Base-by-base conservation (phyloP, 2,329 filamentous ascomycete species). In the Paracoccidioides brasiliensis region DNA sequence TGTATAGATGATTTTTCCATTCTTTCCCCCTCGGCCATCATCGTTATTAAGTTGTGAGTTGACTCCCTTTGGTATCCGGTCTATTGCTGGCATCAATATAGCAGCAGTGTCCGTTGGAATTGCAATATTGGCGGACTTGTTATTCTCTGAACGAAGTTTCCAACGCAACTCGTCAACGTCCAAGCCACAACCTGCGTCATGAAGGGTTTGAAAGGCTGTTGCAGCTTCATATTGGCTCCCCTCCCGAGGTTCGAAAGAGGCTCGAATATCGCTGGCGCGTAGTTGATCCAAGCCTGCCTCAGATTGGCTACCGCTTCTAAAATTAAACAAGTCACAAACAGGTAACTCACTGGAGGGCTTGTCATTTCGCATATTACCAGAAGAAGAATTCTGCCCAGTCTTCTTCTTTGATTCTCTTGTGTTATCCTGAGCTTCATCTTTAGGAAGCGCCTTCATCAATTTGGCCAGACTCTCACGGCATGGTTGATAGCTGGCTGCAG, bases 261-360 rank as follows among this genome's bases (percentile, higher is more conserved):
- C 64, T 49, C 69, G 65, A 22, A 72, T 67, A 58, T 72, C 70
- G 53, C 64, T 69, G 2, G 69, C 66, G 42, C 64, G 61, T 43
- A 72, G 59, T n/a, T 63, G 55, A 40, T 70, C 65, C 33, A 72
- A 56, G 53, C 68, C 65, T 41, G 67, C 64, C n/a, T 57, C 9
- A 7, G 15, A 3, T 52, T 5, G 37, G 15, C 15, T 42, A 10
- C 9, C 22, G 9, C 41, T 38, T 8, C 15, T 14, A 12, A n/a
- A 22, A 32, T n/a, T 10, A 2, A 30, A 52, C 3, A 22, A 15
- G 14, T 42, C 32, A n/a, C 46, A 38, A 7, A 15, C 12, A 5
- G 30, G 44, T 48, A 28, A 15, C 33, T 3, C 44, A 7, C 14
- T 48, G 6, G 44, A 32, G 2, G 6, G 3, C 5, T 48, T 32